These are phyloP conservation scores for Salix udensis DNA, from an alignment of 345 rosid genomes.

Conservation along the genomic window DNA sequence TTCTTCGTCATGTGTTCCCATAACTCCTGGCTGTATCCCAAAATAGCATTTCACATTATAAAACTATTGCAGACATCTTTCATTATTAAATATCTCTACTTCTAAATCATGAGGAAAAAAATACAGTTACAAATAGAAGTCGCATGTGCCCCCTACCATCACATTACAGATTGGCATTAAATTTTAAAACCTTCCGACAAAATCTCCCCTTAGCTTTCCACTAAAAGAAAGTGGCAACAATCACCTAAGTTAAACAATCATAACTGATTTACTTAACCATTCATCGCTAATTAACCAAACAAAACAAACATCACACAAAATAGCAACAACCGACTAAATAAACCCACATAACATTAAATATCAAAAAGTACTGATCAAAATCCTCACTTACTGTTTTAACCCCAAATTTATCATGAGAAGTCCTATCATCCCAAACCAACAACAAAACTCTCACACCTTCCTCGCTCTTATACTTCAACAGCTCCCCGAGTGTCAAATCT, in stretches of 20 bases:
- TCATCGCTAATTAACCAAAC: not conserved
- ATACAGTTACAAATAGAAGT: not conserved
- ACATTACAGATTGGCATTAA: not conserved
- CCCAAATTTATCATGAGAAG: conserved; percentile 70
- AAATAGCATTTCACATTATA: not conserved
- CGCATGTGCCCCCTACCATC: not conserved
- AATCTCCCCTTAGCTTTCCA: not conserved
- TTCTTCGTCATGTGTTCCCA: conserved; percentile 94
- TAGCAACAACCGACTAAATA: not conserved
- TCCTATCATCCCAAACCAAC: conserved; percentile 90
- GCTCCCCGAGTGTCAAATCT: conserved; percentile 75
- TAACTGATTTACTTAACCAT: not conserved
- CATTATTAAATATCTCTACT: not conserved
- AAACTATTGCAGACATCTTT: not conserved
- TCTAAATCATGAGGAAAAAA: not conserved
- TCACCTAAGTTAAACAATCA: not conserved
- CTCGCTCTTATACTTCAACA: conserved; percentile 85
- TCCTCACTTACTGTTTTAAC: conserved; percentile 50
- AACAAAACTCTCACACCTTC: conserved; percentile 90
- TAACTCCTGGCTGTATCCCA: conserved; percentile 67
- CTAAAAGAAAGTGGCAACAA: not conserved
- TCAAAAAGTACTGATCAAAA: conserved; percentile 12
- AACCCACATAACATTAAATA: not conserved
- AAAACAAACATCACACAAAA: not conserved
- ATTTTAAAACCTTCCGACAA: not conserved